Evolutionary conservation across 768 basidiomycete species (phyloP).

Genomic region (Pleurotus tuber-regium): DNA sequence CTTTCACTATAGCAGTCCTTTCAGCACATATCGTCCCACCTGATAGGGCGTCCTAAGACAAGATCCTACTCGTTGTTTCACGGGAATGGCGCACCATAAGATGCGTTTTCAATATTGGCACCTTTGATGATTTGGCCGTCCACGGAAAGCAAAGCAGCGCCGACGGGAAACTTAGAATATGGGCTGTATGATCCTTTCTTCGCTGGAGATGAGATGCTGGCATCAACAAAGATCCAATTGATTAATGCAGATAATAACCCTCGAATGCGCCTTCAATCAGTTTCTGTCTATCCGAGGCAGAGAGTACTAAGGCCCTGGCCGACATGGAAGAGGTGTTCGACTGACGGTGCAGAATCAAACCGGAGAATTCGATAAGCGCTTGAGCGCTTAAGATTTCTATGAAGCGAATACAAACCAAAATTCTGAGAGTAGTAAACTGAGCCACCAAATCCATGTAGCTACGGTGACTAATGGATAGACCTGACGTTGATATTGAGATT

Average conservation of each 20-base stretch:
- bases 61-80: not conserved
- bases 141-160: conserved; percentile 74
- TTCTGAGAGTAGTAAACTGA: no score
- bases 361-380: no score
- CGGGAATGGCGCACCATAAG: conserved; percentile 60
- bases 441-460: no score
- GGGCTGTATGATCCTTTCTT: conserved; percentile 74
- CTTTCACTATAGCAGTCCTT: conserved; percentile 93
- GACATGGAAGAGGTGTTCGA: conserved; percentile 21
- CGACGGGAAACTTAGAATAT: conserved; percentile 92
- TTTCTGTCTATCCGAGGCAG: conserved; percentile 40
- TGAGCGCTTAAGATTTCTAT: no score
- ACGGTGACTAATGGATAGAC: no score
- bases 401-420: no score
- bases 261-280: conserved; percentile 59
- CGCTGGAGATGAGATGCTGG: conserved; percentile 43
- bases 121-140: conserved; percentile 78
- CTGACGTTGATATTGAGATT: no score
- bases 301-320: conserved; percentile 28
- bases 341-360: no score
- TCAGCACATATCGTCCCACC: conserved; percentile 94
- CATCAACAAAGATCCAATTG: not conserved
- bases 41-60: conserved; percentile 24
- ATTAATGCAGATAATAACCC: conserved; percentile 33
- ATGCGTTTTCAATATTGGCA: conserved; percentile 92